Conservation (phyloP, 179 eudicot genomes). For the Pouteria campechiana region DNA sequence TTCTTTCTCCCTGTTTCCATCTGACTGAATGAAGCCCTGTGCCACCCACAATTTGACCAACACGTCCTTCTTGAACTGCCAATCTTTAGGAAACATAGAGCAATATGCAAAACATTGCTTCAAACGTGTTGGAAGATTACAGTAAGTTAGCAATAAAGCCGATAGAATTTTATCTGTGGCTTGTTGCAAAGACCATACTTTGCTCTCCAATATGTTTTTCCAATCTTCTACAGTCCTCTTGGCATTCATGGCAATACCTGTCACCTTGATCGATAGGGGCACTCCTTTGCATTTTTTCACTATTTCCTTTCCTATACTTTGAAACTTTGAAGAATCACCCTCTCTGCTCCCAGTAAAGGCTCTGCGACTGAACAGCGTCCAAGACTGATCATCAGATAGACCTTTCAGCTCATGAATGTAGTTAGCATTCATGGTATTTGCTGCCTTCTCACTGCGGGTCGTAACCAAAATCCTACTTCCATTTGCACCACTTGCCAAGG, state of each 20-base stretch:
- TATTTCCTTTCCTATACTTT: slow-evolving; percentile 18
- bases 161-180: slow-evolving; percentile 11
- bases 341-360: slow-evolving; percentile 7
- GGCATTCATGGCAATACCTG: slow-evolving; percentile 14
- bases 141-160: slow-evolving; percentile 13
- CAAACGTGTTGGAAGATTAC: slow-evolving; percentile 10
- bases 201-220: slow-evolving; percentile 11
- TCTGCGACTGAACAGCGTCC: slow-evolving; percentile 11
- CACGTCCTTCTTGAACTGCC: slow-evolving; percentile 5
- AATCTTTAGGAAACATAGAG: slow-evolving; percentile 12
- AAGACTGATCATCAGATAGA: slow-evolving; percentile 13
- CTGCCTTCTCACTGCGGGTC: slow-evolving; percentile 16
- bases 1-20: slow-evolving; percentile 4
- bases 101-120: slow-evolving; percentile 21
- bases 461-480: slow-evolving; percentile 29
- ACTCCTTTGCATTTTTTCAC: slow-evolving; percentile 22
- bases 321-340: slow-evolving; percentile 4
- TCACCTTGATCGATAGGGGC: slow-evolving; percentile 15
- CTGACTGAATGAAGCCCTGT: slow-evolving; percentile 12
- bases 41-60: slow-evolving; percentile 16
- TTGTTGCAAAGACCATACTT: slow-evolving; percentile 11
- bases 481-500: slow-evolving; percentile 4
- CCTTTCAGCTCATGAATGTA: slow-evolving; percentile 7
- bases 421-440: slow-evolving; percentile 9
- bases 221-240: slow-evolving; percentile 20